Conservation (phyloP, 129 eudicot species). For the Ambrosia artemisiifolia region DNA sequence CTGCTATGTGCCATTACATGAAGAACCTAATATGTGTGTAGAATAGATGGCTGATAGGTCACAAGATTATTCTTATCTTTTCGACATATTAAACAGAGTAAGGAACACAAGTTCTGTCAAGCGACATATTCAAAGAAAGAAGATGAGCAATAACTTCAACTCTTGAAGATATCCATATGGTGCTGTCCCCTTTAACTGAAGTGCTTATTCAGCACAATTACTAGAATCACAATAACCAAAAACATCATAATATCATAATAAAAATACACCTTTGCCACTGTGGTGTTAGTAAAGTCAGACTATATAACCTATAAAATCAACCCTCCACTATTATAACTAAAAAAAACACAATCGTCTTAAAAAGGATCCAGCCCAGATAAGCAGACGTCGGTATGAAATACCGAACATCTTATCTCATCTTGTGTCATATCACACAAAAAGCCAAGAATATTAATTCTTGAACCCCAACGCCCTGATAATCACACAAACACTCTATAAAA, state of each 20-base stretch:
- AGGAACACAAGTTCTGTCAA: not conserved
- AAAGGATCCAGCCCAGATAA: conserved; percentile 12
- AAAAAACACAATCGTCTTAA: conserved; percentile 1
- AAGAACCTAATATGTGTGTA: not conserved
- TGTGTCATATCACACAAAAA: not conserved
- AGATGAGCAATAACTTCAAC: not conserved
- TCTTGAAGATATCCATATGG: not conserved
- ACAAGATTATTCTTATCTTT: not conserved
- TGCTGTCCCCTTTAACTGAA: conserved; percentile 8
- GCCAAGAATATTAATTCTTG: conserved; percentile 1
- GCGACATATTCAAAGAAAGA: not conserved
- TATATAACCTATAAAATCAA: not conserved
- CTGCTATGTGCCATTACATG: not conserved
- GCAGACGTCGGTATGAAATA: not conserved
- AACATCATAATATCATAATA: conserved; percentile 2
- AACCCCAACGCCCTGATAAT: conserved; percentile 6
- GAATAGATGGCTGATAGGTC: conserved; percentile 2
- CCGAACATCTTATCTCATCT: conserved; percentile 2
- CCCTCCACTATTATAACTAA: conserved; percentile 12
- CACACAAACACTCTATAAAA: not conserved
- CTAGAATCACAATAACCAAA: not conserved
- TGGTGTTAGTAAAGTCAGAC: not conserved
- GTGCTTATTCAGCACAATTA: conserved; percentile 3
- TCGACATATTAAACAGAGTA: not conserved
- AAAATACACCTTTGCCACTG: not conserved